Evolutionary conservation across 1,284 basidiomycete genomes (phyloP).

Genomic region (Ceratorhiza oryzae-sativae): DNA sequence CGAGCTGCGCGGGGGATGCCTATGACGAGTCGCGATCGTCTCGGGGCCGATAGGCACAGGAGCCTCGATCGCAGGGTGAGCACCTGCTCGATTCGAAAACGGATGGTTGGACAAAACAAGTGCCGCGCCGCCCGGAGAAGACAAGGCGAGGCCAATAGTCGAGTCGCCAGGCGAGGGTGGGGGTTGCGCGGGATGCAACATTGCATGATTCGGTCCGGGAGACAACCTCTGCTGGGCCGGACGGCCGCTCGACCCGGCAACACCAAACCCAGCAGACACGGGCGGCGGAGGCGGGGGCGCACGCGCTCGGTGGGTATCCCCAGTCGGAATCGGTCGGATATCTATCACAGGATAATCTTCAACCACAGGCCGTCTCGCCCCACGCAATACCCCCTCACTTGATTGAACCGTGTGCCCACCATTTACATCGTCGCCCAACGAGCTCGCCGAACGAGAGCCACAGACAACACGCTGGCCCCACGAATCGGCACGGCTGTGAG

Average conservation of each 20-base stretch:
- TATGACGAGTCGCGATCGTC: conserved; percentile 23
- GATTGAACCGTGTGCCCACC: conserved; percentile 10
- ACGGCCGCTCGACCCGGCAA: conserved; percentile 7
- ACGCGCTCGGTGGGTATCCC: conserved; percentile 25
- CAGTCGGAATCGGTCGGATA: conserved; percentile 16
- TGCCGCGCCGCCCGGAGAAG: conserved; percentile 2
- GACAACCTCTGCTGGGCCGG: not conserved
- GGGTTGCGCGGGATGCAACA: not conserved
- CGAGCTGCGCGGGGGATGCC: conserved; percentile 29
- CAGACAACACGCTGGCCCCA: conserved; percentile 33
- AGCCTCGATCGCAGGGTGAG: conserved; percentile 13
- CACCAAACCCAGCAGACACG: not conserved
- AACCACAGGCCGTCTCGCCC: not conserved
- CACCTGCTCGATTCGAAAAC: conserved; percentile 30
- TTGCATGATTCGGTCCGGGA: not conserved
- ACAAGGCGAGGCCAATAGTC: conserved; percentile 30
- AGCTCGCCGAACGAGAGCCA: conserved; percentile 28
- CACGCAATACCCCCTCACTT: conserved; percentile 16
- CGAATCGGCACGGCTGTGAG: conserved; percentile 15
- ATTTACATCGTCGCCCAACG: conserved; percentile 2
- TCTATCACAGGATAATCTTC: conserved; percentile 28
- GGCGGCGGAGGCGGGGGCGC: conserved; percentile 11
- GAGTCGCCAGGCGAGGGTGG: conserved; percentile 16
- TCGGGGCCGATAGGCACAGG: conserved; percentile 16
- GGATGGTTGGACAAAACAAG: conserved; percentile 26